phyloP scores from a whole-genome alignment of 345 rosid genomes.

The Corymbia maculata region DNA sequence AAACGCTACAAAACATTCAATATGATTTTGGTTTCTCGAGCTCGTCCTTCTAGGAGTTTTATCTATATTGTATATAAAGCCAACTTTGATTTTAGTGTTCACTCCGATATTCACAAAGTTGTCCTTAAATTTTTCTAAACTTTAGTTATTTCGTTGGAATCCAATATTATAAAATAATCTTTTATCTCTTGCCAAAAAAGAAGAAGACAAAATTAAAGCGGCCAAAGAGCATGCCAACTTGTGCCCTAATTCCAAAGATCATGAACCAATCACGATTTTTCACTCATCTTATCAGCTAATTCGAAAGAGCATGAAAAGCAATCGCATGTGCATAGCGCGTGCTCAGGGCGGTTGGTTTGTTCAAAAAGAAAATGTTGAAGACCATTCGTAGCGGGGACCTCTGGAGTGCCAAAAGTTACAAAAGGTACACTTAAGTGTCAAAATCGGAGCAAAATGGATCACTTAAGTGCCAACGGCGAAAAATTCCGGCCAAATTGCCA shows the following conservation, averaged over 20 bases:
- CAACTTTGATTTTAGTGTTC: background rate
- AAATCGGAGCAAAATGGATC: too few species aligned
- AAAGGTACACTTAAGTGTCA: too few species aligned
- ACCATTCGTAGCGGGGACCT: too few species aligned
- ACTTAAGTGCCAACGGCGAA: too few species aligned
- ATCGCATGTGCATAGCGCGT: background rate
- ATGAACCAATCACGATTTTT: background rate
- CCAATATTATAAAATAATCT: background rate
- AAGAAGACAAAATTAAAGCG: background rate
- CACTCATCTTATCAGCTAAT: background rate
- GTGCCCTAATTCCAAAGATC: background rate
- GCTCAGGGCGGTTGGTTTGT: background rate
- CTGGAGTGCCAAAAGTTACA: too few species aligned
- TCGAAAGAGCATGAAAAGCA: background rate
- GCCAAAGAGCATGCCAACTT: background rate
- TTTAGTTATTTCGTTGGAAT: background rate
- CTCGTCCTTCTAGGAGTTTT: too few species aligned
- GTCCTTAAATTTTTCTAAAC: background rate
- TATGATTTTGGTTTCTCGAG: too few species aligned
- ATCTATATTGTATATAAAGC: background rate
- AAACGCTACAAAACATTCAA: too few species aligned
- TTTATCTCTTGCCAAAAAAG: background rate
- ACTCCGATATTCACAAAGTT: background rate
- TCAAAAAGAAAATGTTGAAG: background rate
- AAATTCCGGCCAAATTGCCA: too few species aligned